These are phyloP conservation scores for Avena sativa DNA, from an alignment of 176 grass and related monocot genomes.

Conservation along the genomic window DNA sequence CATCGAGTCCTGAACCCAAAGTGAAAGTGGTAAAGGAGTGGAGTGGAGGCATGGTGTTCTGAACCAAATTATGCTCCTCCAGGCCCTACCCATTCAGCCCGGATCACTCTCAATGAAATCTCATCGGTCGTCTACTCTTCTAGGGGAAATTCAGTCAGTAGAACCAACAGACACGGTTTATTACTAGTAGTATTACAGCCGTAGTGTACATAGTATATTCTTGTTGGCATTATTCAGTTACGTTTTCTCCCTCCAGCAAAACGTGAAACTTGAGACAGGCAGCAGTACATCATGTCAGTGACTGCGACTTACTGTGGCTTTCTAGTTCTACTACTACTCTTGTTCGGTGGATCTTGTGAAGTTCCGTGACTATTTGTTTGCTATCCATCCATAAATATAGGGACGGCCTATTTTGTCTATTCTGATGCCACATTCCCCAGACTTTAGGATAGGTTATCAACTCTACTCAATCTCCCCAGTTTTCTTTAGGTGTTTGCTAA, in stretches of 20 bases:
- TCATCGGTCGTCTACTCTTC: not conserved
- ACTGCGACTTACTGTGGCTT: not conserved
- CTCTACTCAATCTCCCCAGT: not conserved
- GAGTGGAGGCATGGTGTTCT: constrained; percentile 43
- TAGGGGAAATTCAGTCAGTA: not conserved
- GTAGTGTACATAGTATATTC: not conserved
- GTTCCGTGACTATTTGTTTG: constrained; percentile 22
- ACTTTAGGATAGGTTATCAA: not conserved
- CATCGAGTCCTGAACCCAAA: constrained; percentile 39
- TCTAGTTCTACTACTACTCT: not conserved
- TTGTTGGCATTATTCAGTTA: not conserved
- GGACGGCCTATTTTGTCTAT: constrained; percentile 42
- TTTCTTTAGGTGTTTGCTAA: not conserved
- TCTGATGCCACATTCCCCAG: not conserved
- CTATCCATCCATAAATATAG: not conserved
- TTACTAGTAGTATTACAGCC: not conserved
- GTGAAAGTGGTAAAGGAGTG: constrained; percentile 21
- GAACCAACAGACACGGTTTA: not conserved
- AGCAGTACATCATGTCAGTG: not conserved
- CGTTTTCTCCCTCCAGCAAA: not conserved
- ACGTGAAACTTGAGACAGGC: not conserved
- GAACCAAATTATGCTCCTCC: constrained; percentile 43
- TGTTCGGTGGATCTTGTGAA: constrained; percentile 1
- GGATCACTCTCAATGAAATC: constrained; percentile 18
- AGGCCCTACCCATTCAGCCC: constrained; percentile 38